Evolutionary conservation across 108 stramenopile genomes (phyloP), one percentile per base, ranked within the genome.

Genomic region (Cyclotella atomus): DNA sequence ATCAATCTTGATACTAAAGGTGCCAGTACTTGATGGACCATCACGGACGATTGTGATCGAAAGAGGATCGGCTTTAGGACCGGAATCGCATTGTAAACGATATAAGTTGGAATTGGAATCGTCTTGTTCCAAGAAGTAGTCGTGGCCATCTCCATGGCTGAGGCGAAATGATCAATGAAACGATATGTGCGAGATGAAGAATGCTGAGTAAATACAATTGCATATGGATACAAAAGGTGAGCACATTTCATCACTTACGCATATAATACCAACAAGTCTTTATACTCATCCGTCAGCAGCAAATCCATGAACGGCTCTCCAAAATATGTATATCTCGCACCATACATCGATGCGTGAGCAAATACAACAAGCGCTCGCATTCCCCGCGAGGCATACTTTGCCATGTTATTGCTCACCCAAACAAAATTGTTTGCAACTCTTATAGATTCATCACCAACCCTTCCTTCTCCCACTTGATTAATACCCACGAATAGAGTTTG

Each of bases 401-500:
- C 7, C 47, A 49, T 49, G 3, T n/a, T 8, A 49, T 49, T 49
- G 17, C 19, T 49, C 47, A 49, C 47, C 47, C 47, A 49, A 17
- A 19, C 19, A 19, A 49, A 49, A 19, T 49, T 49, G 47, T 49
- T 49, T 4, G 3, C 3, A 4, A 49, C 47, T 4, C 47, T 8
- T 49, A n/a, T 49, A 19, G 47, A 8, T 49, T 49, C 47, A 19
- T 49, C 47, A n/a, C 47, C 47, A 19, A 49, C 19, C 14, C 3
- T 4, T n/a, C 3, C 47, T n/a, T n/a, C 47, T n/a, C 47, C 47
- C 3, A 49, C 47, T 19, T 49, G 47, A 49, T 49, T 49, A n/a
- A 49, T 49, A n/a, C 75, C 75, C 16, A 76, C 34, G 34, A 76
- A 76, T 3, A 76, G 67, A 10, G 45, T 43, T 5, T 62, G 7